Percentiles rank a stretch among this genome's conserved stretches.
phyloP scores from a whole-genome alignment of 257 asterid genomes.

The Solanum verrucosum region DNA sequence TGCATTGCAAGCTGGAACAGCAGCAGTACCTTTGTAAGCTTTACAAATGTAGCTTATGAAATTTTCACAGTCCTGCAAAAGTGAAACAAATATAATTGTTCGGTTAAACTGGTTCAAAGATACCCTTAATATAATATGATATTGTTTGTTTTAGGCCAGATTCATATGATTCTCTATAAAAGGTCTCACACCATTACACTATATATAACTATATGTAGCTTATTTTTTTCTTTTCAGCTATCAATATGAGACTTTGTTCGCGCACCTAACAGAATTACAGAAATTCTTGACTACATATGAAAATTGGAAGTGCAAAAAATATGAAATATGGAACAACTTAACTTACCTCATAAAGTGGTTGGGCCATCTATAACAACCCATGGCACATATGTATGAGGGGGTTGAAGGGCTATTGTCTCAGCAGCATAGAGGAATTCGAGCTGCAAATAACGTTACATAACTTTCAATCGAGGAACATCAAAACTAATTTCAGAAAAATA shows the following conservation, averaged over 20 bases:
- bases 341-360: constrained; percentile 77
- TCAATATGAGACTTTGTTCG: neutral
- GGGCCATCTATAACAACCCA: constrained; percentile 82
- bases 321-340: neutral
- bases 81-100: neutral
- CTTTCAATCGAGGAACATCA: neutral
- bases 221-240: neutral
- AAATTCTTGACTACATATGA: neutral
- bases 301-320: neutral
- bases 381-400: constrained; percentile 80
- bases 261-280: neutral
- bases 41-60: constrained; percentile 23
- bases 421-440: constrained; percentile 61
- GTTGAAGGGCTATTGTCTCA: constrained; percentile 55
- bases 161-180: neutral
- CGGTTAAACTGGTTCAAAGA: neutral
- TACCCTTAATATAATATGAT: neutral
- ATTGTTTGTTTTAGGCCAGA: neutral
- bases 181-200: neutral
- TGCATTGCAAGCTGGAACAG: neutral
- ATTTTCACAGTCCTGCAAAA: constrained; percentile 20
- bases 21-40: constrained; percentile 19
- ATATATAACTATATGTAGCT: neutral
- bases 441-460: constrained; percentile 25
- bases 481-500: neutral